Base-by-base conservation (phyloP, 1,139 yeast species). In the Yamadazyma dendronema region DNA sequence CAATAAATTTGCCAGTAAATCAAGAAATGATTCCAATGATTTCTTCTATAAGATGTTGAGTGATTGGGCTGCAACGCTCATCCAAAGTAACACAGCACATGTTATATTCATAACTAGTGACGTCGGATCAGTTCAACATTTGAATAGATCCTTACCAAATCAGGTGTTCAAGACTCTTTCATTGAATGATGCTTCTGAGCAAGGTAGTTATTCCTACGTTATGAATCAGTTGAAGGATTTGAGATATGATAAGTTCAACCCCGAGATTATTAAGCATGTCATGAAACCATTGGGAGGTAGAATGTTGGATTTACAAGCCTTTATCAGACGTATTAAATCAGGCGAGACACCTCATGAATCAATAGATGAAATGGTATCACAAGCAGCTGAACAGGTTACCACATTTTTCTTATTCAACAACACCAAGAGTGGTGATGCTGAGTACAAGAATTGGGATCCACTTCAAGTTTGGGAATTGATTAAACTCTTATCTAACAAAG, bases 381-480 rank as follows among this genome's bases (percentile, higher is more conserved):
- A 89, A 57, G 84, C 96, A 0, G 81, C 94, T 3, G 90, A 88
- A 50, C 97, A 92, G 54, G 77, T 92, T 13, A 77, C 92, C 3
- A 95, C 94, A 35, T 81, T 86, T 53, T 89, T 83, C 60, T 63
- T 88, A 41, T 74, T 68, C 38, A 71, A 71, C 9, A 45, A 50
- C 7, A 46, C 54, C 6, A 49, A 53, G 14, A 54, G 63, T 22
- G 50, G 43, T 4, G 62, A 57, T 26, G n/a, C 16, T 9, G 49
- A 47, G 31, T 43, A 21, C 24, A 66, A 65, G 17, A 77, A 77
- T 13, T 81, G 94, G 75, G 75, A 77, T 31, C 67, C 83, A 4
- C 86, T 95, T 1, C 97, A 92, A 53, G 95, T 89, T 0, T 92
- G 98, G 98, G 77, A 74, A 17, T 57, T 92, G 14, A 79, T 92